Percentiles rank a stretch among this genome's conserved stretches.
Evolutionary conservation across 768 basidiomycete genomes (phyloP).

Genomic region (Boletus vermiculosoides): DNA sequence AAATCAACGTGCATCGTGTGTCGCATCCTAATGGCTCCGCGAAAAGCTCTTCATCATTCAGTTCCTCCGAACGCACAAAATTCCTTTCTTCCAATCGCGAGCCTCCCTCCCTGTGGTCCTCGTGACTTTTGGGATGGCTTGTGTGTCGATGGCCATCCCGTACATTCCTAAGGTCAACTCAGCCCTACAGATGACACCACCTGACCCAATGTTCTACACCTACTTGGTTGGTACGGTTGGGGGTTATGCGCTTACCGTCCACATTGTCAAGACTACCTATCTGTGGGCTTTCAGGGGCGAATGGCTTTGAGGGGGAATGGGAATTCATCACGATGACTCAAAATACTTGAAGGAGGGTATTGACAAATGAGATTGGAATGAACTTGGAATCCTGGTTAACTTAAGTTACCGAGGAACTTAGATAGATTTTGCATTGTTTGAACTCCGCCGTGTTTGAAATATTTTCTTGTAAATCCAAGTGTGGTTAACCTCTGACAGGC

Average conservation of each 20-base stretch:
- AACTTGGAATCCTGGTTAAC: not conserved
- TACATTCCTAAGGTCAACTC: conserved; percentile 33
- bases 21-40: not conserved
- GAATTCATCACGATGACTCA: not conserved
- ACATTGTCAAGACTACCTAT: conserved; percentile 29
- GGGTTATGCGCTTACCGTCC: conserved; percentile 27
- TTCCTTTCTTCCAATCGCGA: conserved; percentile 34
- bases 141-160: conserved; percentile 33
- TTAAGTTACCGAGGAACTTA: conserved; percentile 1
- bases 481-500: not conserved
- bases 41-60: conserved; percentile 33
- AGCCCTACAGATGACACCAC: conserved; percentile 29
- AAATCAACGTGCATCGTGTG: not conserved
- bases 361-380: not conserved
- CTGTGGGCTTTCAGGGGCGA: conserved; percentile 30
- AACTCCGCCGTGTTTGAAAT: not conserved
- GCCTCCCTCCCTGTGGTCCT: conserved; percentile 27
- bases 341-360: not conserved
- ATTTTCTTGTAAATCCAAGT: not conserved
- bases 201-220: conserved; percentile 28
- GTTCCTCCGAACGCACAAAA: conserved; percentile 31
- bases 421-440: not conserved
- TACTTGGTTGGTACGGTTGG: conserved; percentile 24
- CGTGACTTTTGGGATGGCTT: conserved; percentile 33
- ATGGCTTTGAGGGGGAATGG: conserved; percentile 22